Conservation (phyloP, 108 stramenopile genomes). For the Epipyxis sp. region DNA sequence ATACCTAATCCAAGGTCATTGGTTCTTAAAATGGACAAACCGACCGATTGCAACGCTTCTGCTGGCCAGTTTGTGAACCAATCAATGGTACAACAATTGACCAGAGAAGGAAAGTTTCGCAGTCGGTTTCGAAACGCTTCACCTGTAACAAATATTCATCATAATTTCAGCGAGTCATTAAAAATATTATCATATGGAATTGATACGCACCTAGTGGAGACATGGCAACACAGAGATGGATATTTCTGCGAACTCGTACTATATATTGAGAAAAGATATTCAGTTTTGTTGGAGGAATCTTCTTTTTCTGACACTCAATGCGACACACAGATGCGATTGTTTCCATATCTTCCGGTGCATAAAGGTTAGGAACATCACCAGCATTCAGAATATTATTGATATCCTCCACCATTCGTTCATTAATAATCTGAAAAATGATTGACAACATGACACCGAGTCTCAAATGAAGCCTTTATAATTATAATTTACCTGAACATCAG, state of each 20-base stretch:
- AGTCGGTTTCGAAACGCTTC: constrained; percentile 62
- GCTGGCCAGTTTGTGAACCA: constrained; percentile 71
- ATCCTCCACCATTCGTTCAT: constrained; percentile 65
- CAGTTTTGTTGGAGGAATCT: constrained; percentile 60
- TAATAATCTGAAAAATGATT: constrained; percentile 45
- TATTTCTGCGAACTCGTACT: constrained; percentile 53
- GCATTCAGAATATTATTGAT: constrained; percentile 66
- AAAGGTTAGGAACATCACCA: constrained; percentile 59
- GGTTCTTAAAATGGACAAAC: constrained; percentile 48
- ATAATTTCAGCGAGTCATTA: too few species aligned
- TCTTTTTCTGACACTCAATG: constrained; percentile 57
- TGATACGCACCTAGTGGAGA: constrained; percentile 58
- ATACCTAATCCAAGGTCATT: constrained; percentile 45
- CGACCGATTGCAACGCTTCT: constrained; percentile 61
- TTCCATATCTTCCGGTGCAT: constrained; percentile 62
- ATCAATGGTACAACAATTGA: constrained; percentile 62
- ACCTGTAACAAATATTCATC: too few species aligned
- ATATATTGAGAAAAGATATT: constrained; percentile 66
- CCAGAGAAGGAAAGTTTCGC: constrained; percentile 60
- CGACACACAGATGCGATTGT: constrained; percentile 49
- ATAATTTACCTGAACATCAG: constrained; percentile 50
- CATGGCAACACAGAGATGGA: constrained; percentile 67
- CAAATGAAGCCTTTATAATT: too few species aligned
- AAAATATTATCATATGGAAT: too few species aligned
- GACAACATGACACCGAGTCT: too few species aligned